Percentiles rank a stretch among this genome's conserved stretches.
Evolutionary conservation across 352 stramenopile genomes (phyloP).

Genomic region (Phytophthora syringae): DNA sequence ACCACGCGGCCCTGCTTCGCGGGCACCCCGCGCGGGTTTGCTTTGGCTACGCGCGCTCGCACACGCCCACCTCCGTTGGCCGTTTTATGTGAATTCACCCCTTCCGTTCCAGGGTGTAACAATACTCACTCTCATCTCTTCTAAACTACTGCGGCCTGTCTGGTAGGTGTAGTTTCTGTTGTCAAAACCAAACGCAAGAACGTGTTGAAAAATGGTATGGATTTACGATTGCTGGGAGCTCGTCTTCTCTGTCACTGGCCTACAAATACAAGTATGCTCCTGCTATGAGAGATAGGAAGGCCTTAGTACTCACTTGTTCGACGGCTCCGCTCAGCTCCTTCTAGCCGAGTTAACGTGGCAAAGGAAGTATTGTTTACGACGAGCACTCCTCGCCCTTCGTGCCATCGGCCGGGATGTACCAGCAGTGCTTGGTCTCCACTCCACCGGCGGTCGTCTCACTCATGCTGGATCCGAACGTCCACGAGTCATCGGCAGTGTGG

Average conservation of each 20-base stretch:
- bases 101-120: too few species aligned
- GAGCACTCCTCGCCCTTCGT: conserved; percentile 40
- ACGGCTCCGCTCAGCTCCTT: conserved; percentile 2
- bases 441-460: conserved; percentile 49
- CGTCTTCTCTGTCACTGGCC: conserved; percentile 27
- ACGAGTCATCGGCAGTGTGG: conserved; percentile 65
- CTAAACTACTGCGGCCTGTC: too few species aligned
- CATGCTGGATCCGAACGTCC: conserved; percentile 60
- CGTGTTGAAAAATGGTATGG: too few species aligned
- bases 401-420: conserved; percentile 62
- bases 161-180: too few species aligned
- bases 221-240: conserved; percentile 23
- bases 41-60: too few species aligned
- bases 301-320: conserved; percentile 31
- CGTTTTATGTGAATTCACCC: too few species aligned
- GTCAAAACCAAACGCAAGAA: too few species aligned
- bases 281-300: conserved; percentile 21
- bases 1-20: too few species aligned
- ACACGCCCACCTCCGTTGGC: too few species aligned
- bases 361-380: conserved; percentile 18
- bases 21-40: too few species aligned
- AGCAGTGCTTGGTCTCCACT: conserved; percentile 77
- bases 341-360: conserved; percentile 1
- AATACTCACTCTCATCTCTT: too few species aligned
- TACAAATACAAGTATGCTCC: conserved; percentile 34